phyloP scores from a whole-genome alignment of 768 basidiomycete genomes.

The Goffeauzyma gilvescens region DNA sequence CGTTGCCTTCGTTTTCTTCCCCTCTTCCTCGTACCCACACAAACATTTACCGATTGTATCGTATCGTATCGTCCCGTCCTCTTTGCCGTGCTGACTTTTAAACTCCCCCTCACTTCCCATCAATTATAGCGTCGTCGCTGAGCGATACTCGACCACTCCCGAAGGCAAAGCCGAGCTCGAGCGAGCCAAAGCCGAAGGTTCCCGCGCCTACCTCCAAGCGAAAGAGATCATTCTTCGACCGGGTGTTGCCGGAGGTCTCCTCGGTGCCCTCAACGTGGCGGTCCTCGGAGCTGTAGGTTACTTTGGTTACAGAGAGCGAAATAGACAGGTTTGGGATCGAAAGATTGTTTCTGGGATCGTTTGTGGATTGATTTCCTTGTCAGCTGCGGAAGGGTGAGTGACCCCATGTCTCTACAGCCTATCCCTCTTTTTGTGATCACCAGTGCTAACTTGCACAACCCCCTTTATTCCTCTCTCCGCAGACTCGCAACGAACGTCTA shows the following conservation, averaged over 20 bases:
- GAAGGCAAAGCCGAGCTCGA: constrained; percentile 43
- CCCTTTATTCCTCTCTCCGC: background rate
- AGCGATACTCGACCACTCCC: constrained; percentile 44
- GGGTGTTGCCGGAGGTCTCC: constrained; percentile 46
- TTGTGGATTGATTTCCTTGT: constrained; percentile 44
- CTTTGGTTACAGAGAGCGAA: constrained; percentile 47
- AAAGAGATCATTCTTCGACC: constrained; percentile 46
- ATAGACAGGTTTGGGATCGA: constrained; percentile 46
- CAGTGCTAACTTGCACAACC: too few relatives aligned
- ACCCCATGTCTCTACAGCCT: too few relatives aligned
- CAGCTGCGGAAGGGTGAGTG: constrained; percentile 50
- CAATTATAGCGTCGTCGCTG: constrained; percentile 46
- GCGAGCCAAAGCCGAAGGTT: constrained; percentile 40
- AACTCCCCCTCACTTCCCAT: background rate
- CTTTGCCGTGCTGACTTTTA: too few relatives aligned
- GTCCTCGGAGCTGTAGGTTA: constrained; percentile 49
- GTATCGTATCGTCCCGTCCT: too few relatives aligned
- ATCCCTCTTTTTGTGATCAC: too few relatives aligned
- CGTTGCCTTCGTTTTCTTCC: background rate
- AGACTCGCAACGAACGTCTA: background rate
- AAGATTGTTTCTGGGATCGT: constrained; percentile 43
- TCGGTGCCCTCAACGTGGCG: constrained; percentile 48
- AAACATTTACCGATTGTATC: background rate
- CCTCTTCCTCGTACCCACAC: background rate
- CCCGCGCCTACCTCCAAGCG: constrained; percentile 38